Evolutionary conservation across 2,329 filamentous ascomycete species (phyloP).

Genomic region (Aspergillus hiratsukae): DNA sequence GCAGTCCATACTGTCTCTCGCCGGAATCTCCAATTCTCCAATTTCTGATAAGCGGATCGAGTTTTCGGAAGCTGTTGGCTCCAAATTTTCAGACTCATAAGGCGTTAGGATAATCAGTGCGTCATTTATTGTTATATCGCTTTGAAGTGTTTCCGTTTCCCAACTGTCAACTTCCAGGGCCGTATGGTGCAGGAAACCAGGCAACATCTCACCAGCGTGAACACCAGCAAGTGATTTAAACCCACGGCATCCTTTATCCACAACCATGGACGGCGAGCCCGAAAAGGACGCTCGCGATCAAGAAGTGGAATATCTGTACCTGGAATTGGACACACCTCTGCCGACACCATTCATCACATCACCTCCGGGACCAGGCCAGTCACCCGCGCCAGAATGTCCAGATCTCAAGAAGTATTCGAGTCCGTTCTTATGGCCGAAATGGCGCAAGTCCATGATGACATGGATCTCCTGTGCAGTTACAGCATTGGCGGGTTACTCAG

Average conservation of each 20-base stretch:
- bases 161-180: neutral
- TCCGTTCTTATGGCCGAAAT: constrained; percentile 68
- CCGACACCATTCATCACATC: constrained; percentile 41
- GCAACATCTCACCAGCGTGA: neutral
- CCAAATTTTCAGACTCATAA: neutral
- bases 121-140: neutral
- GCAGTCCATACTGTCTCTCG: neutral
- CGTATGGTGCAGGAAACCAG: neutral
- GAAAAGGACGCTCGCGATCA: constrained; percentile 3
- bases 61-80: neutral
- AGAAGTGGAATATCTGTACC: constrained; percentile 53
- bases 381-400: constrained; percentile 54
- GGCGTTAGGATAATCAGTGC: neutral
- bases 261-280: neutral
- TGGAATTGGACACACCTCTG: constrained; percentile 59
- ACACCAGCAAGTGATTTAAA: neutral
- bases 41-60: neutral
- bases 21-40: neutral
- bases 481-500: constrained; percentile 71
- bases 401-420: constrained; percentile 63
- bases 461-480: constrained; percentile 73
- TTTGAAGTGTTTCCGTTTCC: neutral
- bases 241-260: neutral
- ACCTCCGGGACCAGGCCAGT: constrained; percentile 25
- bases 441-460: constrained; percentile 66